Base-by-base conservation (phyloP, 768 basidiomycete species). In the Leccinum subgranulosum region DNA sequence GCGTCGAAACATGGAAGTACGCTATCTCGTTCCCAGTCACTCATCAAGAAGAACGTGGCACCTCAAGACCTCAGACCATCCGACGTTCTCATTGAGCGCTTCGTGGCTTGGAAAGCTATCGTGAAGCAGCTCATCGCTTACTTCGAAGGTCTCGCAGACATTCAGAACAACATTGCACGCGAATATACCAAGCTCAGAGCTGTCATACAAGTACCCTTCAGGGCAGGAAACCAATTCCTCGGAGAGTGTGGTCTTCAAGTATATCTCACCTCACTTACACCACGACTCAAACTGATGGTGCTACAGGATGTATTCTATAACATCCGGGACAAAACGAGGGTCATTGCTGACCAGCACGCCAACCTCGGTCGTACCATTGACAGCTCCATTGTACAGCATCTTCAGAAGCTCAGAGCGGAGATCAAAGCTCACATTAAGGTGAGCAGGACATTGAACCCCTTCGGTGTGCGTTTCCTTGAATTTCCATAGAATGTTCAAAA, bases 341-440 rank as follows among this genome's bases (percentile, higher is more conserved):
- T 81, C 55, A 92, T 98, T 61, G 94, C 97, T 0, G 97, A 98
- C 75, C 92, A 96, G 54, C 95, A 98, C 67, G 93, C 95, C 11
- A 96, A 94, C 68, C 84, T 99, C 9, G 96, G 95, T 2, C 86
- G 94, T 31, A 98, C 97, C 6, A 90, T 99, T 68, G 95, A 99
- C 64, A 90, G 88, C 31, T 96, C 94, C 5, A 98, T 98, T 67
- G 96, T 99, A 2, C 94, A 98, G 72, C 97, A 98, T 71, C 82
- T 99, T 9, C 90, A 97, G 74, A 98, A 98, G 74, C 82, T 98
- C n/a, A 78, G 88, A 29, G 78, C 85, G 2, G 97, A 99, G 74
- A 94, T 99, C 73, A 98, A 98, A 75, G 96, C 95, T 2, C 97
- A 99, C 73, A 90, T 99, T 71, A 94, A 92, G 84, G 92, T 33